phyloP scores from a whole-genome alignment of 352 stramenopile genomes.

The Thalassiosira delicatula region DNA sequence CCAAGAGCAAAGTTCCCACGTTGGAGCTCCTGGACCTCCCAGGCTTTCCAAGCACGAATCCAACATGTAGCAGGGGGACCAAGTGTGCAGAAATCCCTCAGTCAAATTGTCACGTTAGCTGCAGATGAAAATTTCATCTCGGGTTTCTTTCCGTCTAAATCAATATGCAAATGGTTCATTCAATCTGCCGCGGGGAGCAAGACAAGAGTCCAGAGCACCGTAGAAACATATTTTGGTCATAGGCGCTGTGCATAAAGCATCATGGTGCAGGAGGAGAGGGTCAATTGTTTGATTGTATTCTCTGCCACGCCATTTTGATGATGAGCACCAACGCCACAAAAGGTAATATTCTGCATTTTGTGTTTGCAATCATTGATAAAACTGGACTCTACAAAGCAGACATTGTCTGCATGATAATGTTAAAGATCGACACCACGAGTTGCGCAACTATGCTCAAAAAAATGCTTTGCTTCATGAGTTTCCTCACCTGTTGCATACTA shows the following conservation, averaged over 20 bases:
- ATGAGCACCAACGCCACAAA: slow-evolving; percentile 67
- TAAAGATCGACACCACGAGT: slow-evolving; percentile 24
- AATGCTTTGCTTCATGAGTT: slow-evolving; percentile 48
- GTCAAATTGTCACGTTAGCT: neutral
- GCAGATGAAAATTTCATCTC: neutral
- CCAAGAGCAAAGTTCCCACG: slow-evolving; percentile 37
- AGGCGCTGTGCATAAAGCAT: slow-evolving; percentile 21
- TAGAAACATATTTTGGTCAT: neutral
- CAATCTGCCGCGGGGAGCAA: neutral
- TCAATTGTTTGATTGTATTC: slow-evolving; percentile 39
- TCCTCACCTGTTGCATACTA: slow-evolving; percentile 5
- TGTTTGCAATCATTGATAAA: slow-evolving; percentile 32
- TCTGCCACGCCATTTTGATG: slow-evolving; percentile 68
- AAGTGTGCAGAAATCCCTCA: neutral
- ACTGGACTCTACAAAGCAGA: slow-evolving; percentile 52
- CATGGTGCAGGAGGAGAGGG: slow-evolving; percentile 12
- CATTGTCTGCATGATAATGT: slow-evolving; percentile 70
- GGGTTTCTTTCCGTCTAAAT: neutral
- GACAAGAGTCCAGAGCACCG: slow-evolving; percentile 5
- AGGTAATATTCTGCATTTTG: slow-evolving; percentile 50
- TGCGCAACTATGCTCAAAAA: slow-evolving; percentile 38
- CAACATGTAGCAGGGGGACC: too few relatives aligned
- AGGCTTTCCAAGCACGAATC: neutral
- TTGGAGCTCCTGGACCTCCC: slow-evolving; percentile 9
- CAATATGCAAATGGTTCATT: slow-evolving; percentile 8